Evolutionary conservation across 208 protist genomes (phyloP).

Genomic region (Acanthamoeba quina): DNA sequence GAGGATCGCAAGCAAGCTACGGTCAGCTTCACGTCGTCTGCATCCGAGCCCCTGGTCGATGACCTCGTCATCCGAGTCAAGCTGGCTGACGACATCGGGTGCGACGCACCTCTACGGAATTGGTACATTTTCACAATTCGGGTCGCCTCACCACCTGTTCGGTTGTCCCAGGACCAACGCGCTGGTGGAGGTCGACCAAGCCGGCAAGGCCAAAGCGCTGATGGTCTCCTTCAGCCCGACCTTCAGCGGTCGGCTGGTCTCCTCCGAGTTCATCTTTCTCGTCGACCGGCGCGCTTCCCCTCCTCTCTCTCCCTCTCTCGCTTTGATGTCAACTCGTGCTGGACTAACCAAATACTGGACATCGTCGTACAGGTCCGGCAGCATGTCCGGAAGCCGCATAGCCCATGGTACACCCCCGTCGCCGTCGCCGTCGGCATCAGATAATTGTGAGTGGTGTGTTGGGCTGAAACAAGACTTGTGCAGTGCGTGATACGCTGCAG

Average conservation of each 20-base stretch:
- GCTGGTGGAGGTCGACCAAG: neutral
- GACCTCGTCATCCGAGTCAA: neutral
- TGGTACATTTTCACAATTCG: neutral
- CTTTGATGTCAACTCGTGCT: neutral
- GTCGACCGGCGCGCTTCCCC: neutral
- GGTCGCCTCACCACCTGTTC: too few species aligned
- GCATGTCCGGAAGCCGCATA: neutral
- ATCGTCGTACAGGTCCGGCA: neutral
- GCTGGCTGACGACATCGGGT: neutral
- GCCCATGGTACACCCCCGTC: neutral
- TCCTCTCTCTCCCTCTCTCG: neutral
- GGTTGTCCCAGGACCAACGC: neutral
- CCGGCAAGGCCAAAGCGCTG: neutral
- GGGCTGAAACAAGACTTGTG: neutral
- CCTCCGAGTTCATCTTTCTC: slow-evolving; percentile 10
- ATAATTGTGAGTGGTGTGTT: too few species aligned
- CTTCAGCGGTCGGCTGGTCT: neutral
- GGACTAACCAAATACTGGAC: too few species aligned
- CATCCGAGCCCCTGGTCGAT: neutral
- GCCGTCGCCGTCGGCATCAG: too few species aligned
- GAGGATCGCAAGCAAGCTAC: neutral
- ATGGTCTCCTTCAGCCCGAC: slow-evolving; percentile 1
- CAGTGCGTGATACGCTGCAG: slow-evolving; percentile 1
- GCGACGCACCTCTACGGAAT: too few species aligned
- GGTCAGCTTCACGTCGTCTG: neutral